Evolutionary conservation across 2,329 filamentous ascomycete genomes (phyloP), one percentile per base, ranked within the genome.

Genomic region (Penicillium occitanis): DNA sequence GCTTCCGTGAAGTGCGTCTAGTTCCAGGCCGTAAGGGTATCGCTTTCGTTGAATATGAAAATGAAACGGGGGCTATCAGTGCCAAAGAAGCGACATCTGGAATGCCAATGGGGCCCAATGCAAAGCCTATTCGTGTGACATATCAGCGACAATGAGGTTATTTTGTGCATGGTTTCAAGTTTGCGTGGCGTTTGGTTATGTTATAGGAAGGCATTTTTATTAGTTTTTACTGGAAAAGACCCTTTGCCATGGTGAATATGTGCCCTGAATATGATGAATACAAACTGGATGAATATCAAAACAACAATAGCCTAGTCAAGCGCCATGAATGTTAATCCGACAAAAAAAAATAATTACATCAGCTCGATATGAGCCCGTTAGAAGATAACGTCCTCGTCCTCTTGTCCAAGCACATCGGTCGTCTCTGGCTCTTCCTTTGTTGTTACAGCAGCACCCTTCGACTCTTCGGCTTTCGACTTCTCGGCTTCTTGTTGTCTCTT

Each of bases 11-110:
- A 82, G 91, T 97, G 55, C 88, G 95, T 73, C 80, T 92, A 76
- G 94, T 98, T 55, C 93, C 94, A 5, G 91, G 92, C 35, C 85
- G 94, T 61, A 90, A 88, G 69, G 92, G 92, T 2, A 93, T 99
- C 77, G 95, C 93, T 0, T 99, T 99, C 78, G 92, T 97, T 67
- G 95, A 99, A 79, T 99, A 98, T 81, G 92, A 97, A 73, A 89
- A 87, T 70, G 93, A 98, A 81, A 86, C 89, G 58, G 93, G 92
- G 50, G 93, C 95, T 33, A 97, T 97, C 73, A 90, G 88, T 64
- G 95, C 95, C 19, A 98, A 97, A 84, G 94, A 98, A 83, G 92
- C 90, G 69, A 96, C 92, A 37, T 90, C 91, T 13, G 92, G 92
- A 25, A 93, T 95, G 87, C 83, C 87, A 28, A 82, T 99, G 71